Conservation (phyloP, 306 rosid species). For the Carpinus viminea region DNA sequence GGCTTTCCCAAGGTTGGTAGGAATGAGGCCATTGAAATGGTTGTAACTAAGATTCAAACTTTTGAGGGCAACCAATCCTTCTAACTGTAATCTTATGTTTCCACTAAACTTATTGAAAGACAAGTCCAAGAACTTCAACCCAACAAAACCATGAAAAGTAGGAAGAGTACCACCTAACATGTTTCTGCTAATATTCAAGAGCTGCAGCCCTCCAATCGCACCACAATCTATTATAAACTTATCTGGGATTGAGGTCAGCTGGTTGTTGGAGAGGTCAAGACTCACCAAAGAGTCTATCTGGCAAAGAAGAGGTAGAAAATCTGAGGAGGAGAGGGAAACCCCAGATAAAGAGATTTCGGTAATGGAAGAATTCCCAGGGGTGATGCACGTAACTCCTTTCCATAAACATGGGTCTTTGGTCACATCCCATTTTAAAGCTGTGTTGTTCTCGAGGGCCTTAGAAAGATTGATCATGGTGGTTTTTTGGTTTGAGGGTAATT, state of each 20-base stretch:
- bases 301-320: conserved; percentile 52
- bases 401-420: conserved; percentile 49
- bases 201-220: conserved; percentile 36
- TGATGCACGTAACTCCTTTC: conserved; percentile 57
- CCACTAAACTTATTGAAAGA: conserved; percentile 41
- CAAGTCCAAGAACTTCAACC: conserved; percentile 62
- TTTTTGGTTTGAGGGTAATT: conserved; percentile 49
- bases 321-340: conserved; percentile 35
- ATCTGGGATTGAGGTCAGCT: conserved; percentile 40
- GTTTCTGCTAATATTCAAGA: conserved; percentile 58
- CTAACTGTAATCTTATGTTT: conserved; percentile 35
- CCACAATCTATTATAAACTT: conserved; percentile 59
- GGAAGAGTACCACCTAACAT: conserved; percentile 47
- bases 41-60: conserved; percentile 52
- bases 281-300: conserved; percentile 53
- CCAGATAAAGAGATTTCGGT: conserved; percentile 37
- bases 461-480: conserved; percentile 44
- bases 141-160: conserved; percentile 51
- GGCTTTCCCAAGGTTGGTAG: conserved; percentile 51
- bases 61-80: conserved; percentile 50
- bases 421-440: conserved; percentile 33
- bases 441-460: conserved; percentile 5
- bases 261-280: conserved; percentile 61
- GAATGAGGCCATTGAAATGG: conserved; percentile 30
- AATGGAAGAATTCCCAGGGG: conserved; percentile 31